Conservation (phyloP, 192 early-diverging fungal species). For the Umbelopsis vinacea region DNA sequence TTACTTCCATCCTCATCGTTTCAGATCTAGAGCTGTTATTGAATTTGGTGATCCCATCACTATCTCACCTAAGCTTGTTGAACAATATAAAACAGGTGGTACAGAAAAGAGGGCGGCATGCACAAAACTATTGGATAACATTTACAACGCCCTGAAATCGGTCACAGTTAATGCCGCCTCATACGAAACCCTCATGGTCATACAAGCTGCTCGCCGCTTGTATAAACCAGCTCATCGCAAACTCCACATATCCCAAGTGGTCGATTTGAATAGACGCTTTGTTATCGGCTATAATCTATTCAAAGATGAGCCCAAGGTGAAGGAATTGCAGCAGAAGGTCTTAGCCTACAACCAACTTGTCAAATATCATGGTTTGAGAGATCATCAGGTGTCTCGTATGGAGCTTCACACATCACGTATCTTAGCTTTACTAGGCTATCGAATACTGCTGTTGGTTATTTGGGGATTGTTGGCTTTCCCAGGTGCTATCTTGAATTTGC, state of each 20-base stretch:
- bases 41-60: conserved; percentile 95
- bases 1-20: conserved; percentile 95
- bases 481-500: conserved; percentile 67
- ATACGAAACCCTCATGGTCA: conserved; percentile 91
- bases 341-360: conserved; percentile 88
- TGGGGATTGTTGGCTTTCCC: conserved; percentile 83
- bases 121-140: conserved; percentile 74
- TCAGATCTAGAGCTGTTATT: conserved; percentile 96
- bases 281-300: conserved; percentile 81
- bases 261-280: conserved; percentile 90
- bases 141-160: conserved; percentile 79
- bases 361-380: conserved; percentile 90
- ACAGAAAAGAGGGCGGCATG: conserved; percentile 82
- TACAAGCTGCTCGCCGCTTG: conserved; percentile 92
- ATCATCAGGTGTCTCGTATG: conserved; percentile 94
- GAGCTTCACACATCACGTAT: conserved; percentile 67
- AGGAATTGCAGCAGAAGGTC: conserved; percentile 77
- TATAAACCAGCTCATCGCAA: conserved; percentile 89
- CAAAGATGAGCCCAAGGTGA: conserved; percentile 82
- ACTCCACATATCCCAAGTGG: conserved; percentile 82
- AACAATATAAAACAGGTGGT: conserved; percentile 84
- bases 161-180: conserved; percentile 94
- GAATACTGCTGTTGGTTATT: conserved; percentile 70
- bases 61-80: conserved; percentile 78
- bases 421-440: conserved; percentile 68